Evolutionary conservation across 2,329 filamentous ascomycete species (phyloP), one percentile per base, ranked within the genome.

Genomic region (Colletotrichum cereale): DNA sequence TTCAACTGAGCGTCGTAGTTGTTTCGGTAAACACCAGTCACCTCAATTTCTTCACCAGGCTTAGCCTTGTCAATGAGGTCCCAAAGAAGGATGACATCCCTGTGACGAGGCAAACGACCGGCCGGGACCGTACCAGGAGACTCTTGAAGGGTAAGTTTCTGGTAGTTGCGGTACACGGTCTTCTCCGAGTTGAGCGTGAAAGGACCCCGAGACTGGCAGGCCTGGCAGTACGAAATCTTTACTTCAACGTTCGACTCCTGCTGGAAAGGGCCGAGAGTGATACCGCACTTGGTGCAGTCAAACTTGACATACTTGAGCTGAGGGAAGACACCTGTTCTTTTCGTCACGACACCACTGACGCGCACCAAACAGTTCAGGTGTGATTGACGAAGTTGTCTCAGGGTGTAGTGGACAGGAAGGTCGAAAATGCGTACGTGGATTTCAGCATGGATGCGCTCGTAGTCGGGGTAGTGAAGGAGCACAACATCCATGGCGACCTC

Each of bases 271-370:
- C 96, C 96, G 3, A 99, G 88, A 0, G 95, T 97, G 56, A 93
- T 89, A 73, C 94, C 93, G 78, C 96, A 99, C 84, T 98, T 99
- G 70, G 87, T 90, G 83, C 96, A 99, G 84, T 98, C 94, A 79
- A 99, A 98, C 84, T 98, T 97, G 84, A 99, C 94, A 81, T 98
- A 98, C 82, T 98, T 98, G 73, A 99, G 86, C 84, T 99, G 96
- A 3, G 96, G 96, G 81, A 99, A 99, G 58, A 99, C 97, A 67
- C 96, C 96, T 34, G 92, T 97, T 75, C 96, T 90, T 74, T 96
- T 91, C 42, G 96, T 99, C 36, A 99, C 96, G 5, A 99, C 96
- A 75, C 96, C 96, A 76, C 93, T 95, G 66, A 99, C 96, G 64
- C 96, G 92, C 48, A 99, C 93, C 53, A 99, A 87, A 77, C 95